These are phyloP conservation scores for Craterostigma plantagineum DNA, from an alignment of 257 asterid genomes.

Conservation along the genomic window DNA sequence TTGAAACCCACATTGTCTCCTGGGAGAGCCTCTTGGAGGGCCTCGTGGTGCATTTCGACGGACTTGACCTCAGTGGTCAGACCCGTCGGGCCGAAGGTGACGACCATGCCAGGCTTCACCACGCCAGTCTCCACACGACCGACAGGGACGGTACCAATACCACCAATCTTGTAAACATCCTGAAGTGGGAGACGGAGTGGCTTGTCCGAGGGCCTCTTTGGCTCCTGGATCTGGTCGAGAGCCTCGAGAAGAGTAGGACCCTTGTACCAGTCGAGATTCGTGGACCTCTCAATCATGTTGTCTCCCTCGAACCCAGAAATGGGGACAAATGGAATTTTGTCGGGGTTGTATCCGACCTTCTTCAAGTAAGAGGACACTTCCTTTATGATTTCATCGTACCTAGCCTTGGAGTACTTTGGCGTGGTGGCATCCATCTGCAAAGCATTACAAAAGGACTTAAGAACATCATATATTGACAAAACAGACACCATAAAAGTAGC, in stretches of 20 bases:
- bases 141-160: conserved; percentile 33
- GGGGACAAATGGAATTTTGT: conserved; percentile 43
- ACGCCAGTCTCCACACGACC: conserved; percentile 39
- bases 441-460: background rate
- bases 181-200: conserved; percentile 40
- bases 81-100: conserved; percentile 17
- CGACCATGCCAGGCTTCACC: conserved; percentile 19
- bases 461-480: background rate
- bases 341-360: conserved; percentile 64
- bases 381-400: conserved; percentile 44
- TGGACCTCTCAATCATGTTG: conserved; percentile 45
- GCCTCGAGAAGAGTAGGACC: conserved; percentile 50
- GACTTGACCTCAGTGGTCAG: conserved; percentile 21
- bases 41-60: conserved; percentile 34
- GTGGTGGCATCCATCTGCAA: conserved; percentile 54
- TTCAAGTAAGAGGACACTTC: conserved; percentile 49
- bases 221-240: conserved; percentile 23
- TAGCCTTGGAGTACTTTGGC: conserved; percentile 42
- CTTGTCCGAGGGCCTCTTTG: conserved; percentile 32
- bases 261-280: conserved; percentile 55
- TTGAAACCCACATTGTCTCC: conserved; percentile 39
- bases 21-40: conserved; percentile 26
- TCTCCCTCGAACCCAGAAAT: conserved; percentile 55
- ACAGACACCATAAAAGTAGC: background rate
- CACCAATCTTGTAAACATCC: conserved; percentile 38